Base-by-base conservation (phyloP, 2,329 filamentous ascomycete genomes). In the Arachnopeziza araneosa region DNA sequence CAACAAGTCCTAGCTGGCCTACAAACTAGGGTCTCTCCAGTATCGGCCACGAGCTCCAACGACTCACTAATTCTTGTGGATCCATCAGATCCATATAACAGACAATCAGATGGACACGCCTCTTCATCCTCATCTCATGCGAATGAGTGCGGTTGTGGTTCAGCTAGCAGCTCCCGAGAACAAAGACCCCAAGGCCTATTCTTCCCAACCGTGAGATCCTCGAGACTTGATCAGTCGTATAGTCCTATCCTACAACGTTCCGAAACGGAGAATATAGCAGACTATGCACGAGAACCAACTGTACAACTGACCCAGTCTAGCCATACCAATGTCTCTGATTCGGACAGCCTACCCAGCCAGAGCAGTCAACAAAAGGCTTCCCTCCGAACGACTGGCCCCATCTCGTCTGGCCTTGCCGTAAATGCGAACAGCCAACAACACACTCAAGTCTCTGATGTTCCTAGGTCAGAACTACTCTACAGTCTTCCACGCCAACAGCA, bases 61-160 rank as follows among this genome's bases (percentile, higher is more conserved):
- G 56, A 52, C 19, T 54, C 57, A 8, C 24, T 32, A 3, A 54
- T 57, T 21, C 22, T 49, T 6, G 57, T 60, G 17, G 57, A 62
- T 59, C 55, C 60, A 50, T 60, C 52, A 53, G 60, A 62, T 50
- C 50, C 50, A 44, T 44, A 14, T 44, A 12, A 12, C 12, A 14
- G 36, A 44, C 36, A 17, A 14, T 12, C 12, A 19, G 36, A 44
- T 14, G 36, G 36, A 5, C 36, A 44, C 12, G 17, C 36, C 6
- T 7, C 17, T 19, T 44, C 30, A 32, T 32, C 12, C 36, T 44
- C 36, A 44, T 44, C 12, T 12, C 12, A 44, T 14, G 36, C 17
- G 36, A 44, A 44, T 44, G 36, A 44, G 36, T 19, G 36, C 36
- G 36, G 36, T 19, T 44, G 17, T 19, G 36, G 12, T 19, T 7